Evolutionary conservation across 2,329 filamentous ascomycete genomes (phyloP), one percentile per base, ranked within the genome.

Genomic region (Microascus cirrosus): DNA sequence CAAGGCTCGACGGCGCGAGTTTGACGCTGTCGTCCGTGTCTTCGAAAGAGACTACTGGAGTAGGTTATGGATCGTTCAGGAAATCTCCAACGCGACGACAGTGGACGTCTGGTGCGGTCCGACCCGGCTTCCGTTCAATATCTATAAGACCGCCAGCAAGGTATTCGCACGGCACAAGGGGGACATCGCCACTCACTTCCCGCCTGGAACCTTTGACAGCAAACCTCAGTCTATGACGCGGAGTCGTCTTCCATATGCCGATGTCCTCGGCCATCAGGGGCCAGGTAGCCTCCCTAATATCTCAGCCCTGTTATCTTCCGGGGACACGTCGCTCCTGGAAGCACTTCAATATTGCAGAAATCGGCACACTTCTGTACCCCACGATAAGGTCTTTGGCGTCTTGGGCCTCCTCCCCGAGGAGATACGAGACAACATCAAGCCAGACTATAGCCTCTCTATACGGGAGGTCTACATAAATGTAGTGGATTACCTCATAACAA

Each of bases 371-470:
- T 59, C 63, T 28, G 67, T 71, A 22, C 61, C 70, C 4, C 64
- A 62, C n/a, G 71, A 73, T 55, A 73, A 70, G 58, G 62, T 73
- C 1, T 72, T 67, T 57, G 70, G 67, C 6, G 61, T 73, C 20
- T 60, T 73, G 0, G 70, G 70, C 1, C 51, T 73, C 4, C 56
- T 72, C 18, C 62, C 64, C 0, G 60, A 65, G n/a, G 59, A 61
- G 7, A 56, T 69, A 2, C 63, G 65, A 7, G 61, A 58, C 1
- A 62, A 67, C 2, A 67, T 73, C 50, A 59, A 60, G 1, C 60
- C 67, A 13, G 64, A 72, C 58, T 72, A 72, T 59, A 62, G 48
- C 24, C 52, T 65, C 3, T 67, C 70, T 0, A 60, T 69, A 8
- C 68, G 66, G 34, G 63, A 70, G 1, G 63, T 71, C 1, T 73